Evolutionary conservation across 1,284 basidiomycete species (phyloP), one percentile per base, ranked within the genome.

Genomic region (Apiotrichum domesticum): DNA sequence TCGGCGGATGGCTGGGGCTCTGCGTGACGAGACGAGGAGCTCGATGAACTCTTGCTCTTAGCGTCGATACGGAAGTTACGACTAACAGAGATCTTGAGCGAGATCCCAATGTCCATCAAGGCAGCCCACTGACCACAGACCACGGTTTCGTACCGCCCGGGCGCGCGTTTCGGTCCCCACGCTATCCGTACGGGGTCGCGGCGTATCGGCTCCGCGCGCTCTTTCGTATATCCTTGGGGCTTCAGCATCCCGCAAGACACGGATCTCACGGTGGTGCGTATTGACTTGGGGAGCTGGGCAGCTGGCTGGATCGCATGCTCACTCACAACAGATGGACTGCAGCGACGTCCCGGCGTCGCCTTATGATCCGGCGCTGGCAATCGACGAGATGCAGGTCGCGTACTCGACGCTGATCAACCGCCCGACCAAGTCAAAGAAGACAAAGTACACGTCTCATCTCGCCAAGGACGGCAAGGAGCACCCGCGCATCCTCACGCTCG

Each of bases 301-400:
- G 21, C 46, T 15, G 3, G 7, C 34, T 7, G 34, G 9, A 4
- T 2, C 11, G 8, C 14, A n/a, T 35, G 3, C 50, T 50, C 4
- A 53, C 44, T 21, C 6, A 34, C 34, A 3, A 2, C 53, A 75
- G 73, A 59, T 78, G 39, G 77, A 78, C 62, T 78, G 74, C 58
- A 70, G 67, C 42, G 76, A 78, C 59, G 67, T 77, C 14, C 77
- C 78, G 2, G 65, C 77, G 4, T 73, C 72, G 2, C 77, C 79
- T 2, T 79, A 77, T 63, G 77, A 79, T 60, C 68, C 70, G 13
- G 62, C 70, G 0, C 62, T 74, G 7, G 79, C 77, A 10, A 72
- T 79, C 55, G 68, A 74, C 45, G 76, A 79, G 61, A 73, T 79
- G 61, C 65, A 74, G 50, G 64, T 67, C 10, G 76, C 66, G 8